A percentile compares a stretch with the other conserved stretches of the same genome.
phyloP scores from a whole-genome alignment of 371 early-diverging fungal genomes.

The Choanephora cucurbitarum region DNA sequence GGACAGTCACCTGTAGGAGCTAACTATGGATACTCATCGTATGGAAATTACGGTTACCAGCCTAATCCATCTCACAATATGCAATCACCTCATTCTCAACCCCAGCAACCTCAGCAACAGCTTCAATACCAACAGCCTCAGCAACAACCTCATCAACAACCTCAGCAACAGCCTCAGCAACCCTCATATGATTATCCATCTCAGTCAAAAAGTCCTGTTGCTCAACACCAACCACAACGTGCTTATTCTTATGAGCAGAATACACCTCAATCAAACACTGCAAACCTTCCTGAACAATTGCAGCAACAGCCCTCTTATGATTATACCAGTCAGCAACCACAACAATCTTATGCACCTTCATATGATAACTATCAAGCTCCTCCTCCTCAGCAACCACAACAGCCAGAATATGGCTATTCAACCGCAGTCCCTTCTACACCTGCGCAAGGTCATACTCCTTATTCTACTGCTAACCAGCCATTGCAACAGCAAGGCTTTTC shows the following conservation, averaged over 20 bases:
- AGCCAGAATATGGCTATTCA: constrained; percentile 1
- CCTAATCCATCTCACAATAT: constrained; percentile 4
- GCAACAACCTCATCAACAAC: constrained; percentile 2
- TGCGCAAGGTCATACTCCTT: neutral
- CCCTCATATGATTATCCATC: too few relatives aligned
- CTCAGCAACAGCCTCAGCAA: neutral
- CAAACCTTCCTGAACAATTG: constrained; percentile 19
- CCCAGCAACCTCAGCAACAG: constrained; percentile 12
- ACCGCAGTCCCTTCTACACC: neutral
- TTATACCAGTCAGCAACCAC: constrained; percentile 13
- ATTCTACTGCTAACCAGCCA: constrained; percentile 6
- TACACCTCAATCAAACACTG: neutral
- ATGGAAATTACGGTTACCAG: constrained; percentile 13
- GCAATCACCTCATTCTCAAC: constrained; percentile 13
- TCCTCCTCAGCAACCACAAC: constrained; percentile 6
- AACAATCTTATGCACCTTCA: constrained; percentile 11
- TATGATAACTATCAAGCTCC: constrained; percentile 7
- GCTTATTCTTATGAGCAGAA: constrained; percentile 1
- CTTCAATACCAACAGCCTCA: constrained; percentile 11
- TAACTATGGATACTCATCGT: constrained; percentile 23
- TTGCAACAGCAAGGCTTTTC: neutral
- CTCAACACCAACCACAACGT: constrained; percentile 10
- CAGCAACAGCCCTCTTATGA: constrained; percentile 15
- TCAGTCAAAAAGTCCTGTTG: constrained; percentile 12
- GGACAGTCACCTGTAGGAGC: constrained; percentile 10